A percentile compares a stretch with the other conserved stretches of the same genome.
phyloP scores from a whole-genome alignment of 2,329 filamentous ascomycete genomes.

The Ceratocystis huliohia region DNA sequence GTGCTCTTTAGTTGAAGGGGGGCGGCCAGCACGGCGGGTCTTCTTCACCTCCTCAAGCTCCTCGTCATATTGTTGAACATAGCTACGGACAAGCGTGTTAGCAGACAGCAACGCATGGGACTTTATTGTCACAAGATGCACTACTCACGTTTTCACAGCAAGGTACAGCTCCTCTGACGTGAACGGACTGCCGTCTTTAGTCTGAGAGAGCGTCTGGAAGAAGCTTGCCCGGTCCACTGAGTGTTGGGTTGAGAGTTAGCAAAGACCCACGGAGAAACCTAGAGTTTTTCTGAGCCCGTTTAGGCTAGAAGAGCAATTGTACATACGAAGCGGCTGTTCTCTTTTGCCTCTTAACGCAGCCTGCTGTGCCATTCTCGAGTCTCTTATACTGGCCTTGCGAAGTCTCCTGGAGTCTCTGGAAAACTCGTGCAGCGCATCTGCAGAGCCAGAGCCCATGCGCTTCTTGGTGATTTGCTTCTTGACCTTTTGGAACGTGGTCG shows the following conservation, averaged over 20 bases:
- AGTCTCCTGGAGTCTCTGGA: constrained; percentile 76
- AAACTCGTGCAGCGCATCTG: constrained; percentile 70
- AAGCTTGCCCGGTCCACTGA: constrained; percentile 37
- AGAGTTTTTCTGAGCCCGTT: no score
- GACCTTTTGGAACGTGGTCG: constrained; percentile 66
- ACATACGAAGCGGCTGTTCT: constrained; percentile 60
- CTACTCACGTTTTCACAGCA: constrained; percentile 46
- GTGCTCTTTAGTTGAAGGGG: constrained; percentile 64
- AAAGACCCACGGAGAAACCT: no score
- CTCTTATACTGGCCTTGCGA: constrained; percentile 64
- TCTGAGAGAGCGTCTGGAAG: constrained; percentile 52
- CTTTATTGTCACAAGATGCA: no score
- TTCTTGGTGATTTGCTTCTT: constrained; percentile 87
- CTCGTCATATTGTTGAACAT: constrained; percentile 56
- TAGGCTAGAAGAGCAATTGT: background rate
- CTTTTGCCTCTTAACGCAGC: constrained; percentile 56
- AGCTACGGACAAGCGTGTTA: constrained; percentile 33
- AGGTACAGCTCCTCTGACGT: constrained; percentile 45
- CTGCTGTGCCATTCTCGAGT: constrained; percentile 67
- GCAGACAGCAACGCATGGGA: background rate
- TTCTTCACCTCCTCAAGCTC: constrained; percentile 55
- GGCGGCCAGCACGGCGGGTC: constrained; percentile 62
- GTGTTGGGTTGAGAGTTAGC: background rate
- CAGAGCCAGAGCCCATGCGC: constrained; percentile 47
- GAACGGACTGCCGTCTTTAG: constrained; percentile 32